A percentile compares a stretch with the other conserved stretches of the same genome.
Evolutionary conservation across 768 basidiomycete genomes (phyloP).

Genomic region (Collybia sp.): DNA sequence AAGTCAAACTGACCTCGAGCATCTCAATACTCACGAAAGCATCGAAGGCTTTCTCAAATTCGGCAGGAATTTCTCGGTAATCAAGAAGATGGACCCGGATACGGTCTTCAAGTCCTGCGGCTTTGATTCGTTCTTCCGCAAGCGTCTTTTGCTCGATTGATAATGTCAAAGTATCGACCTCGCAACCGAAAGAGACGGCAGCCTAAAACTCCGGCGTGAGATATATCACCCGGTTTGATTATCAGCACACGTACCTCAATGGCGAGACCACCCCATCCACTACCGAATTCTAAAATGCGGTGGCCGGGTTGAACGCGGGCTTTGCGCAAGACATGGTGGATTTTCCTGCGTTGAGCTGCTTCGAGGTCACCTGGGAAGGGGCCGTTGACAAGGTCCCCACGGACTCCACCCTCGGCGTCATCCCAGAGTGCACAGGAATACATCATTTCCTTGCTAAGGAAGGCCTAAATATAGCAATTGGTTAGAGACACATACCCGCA

Average conservation of each 20-base stretch:
- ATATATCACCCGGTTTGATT: no score
- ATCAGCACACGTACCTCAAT: constrained; percentile 55
- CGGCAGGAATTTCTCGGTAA: constrained; percentile 81
- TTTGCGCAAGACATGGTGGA: constrained; percentile 72
- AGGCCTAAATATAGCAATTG: constrained; percentile 38
- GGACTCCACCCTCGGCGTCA: constrained; percentile 75
- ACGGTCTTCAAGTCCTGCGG: constrained; percentile 61
- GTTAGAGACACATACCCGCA: background rate
- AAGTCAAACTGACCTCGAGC: constrained; percentile 51
- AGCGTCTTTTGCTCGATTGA: constrained; percentile 84
- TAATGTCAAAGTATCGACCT: constrained; percentile 86
- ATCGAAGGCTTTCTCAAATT: constrained; percentile 80
- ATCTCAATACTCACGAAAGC: constrained; percentile 78
- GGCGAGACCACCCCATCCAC: constrained; percentile 91
- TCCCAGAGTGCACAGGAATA: constrained; percentile 88
- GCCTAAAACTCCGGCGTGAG: constrained; percentile 35
- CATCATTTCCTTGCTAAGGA: constrained; percentile 90
- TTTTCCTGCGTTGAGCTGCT: constrained; percentile 79
- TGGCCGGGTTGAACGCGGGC: constrained; percentile 77
- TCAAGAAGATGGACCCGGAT: constrained; percentile 88
- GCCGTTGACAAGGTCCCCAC: constrained; percentile 60
- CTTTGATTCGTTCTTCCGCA: constrained; percentile 78
- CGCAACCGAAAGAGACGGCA: constrained; percentile 66
- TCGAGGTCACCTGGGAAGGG: constrained; percentile 65
- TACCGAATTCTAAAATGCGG: constrained; percentile 85